Base-by-base conservation (phyloP, 2,329 filamentous ascomycete species). In the Talaromyces rugulosus region DNA sequence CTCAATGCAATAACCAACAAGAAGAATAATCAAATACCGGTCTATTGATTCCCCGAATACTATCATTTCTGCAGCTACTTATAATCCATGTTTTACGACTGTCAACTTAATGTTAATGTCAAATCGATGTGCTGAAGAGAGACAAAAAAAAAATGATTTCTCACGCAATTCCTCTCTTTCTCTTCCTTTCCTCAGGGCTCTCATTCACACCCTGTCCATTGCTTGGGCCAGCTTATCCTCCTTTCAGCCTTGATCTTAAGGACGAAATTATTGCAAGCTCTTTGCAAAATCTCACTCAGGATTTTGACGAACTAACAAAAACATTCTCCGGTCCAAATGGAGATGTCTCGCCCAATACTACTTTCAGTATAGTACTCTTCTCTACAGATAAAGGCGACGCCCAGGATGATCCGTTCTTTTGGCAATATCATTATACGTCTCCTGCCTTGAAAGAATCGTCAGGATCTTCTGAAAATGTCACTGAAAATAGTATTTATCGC, bases 151-250 rank as follows among this genome's bases (percentile, higher is more conserved):
- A 40, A n/a, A 40, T 40, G 36, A 40, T 40, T n/a, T 40, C 36
- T 40, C 36, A 40, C 36, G 8, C 14, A 40, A 16, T 6, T n/a
- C n/a, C 36, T n/a, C 36, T 40, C 16, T 40, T 40, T n/a, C 14
- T 40, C 14, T 40, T 40, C 36, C 16, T n/a, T 28, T 56, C 34
- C 23, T n/a, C 27, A 28, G 54, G 18, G 1, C 54, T 56, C 54
- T 56, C 33, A 28, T 56, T 56, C 34, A 28, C 34, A 4, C 54
- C 54, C 14, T 56, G 54, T 44, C 54, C 54, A 40, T n/a, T 56
- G 11, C 34, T 56, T 8, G 54, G 54, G 3, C 54, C 54, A 12
- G 54, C 54, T 28, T 56, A 56, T 44, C 54, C 54, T 27, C 34
- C 34, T 1, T 56, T 56, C 12, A 9, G 9, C 28, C 14, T 56